Evolutionary conservation across 306 rosid species (phyloP).

Genomic region (Argentina anserina): DNA sequence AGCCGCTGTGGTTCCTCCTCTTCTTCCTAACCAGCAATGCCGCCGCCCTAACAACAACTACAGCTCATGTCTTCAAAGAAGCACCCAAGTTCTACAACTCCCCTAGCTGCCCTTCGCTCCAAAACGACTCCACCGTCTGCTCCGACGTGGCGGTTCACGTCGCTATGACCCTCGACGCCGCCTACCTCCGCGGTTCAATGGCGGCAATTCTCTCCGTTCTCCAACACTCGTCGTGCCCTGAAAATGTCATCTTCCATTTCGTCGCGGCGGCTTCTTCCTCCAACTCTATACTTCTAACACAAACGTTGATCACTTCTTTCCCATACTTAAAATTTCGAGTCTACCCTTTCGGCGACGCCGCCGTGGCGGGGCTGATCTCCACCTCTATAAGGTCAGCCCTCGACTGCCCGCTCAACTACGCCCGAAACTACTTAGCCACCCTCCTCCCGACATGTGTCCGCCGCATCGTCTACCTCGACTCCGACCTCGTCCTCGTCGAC

Average conservation of each 20-base stretch:
- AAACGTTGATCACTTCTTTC: conserved; percentile 48
- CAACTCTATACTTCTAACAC: conserved; percentile 24
- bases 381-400: conserved; percentile 89
- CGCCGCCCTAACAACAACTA: neutral
- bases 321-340: conserved; percentile 72
- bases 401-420: conserved; percentile 90
- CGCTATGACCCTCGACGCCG: conserved; percentile 84
- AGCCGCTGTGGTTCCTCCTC: neutral
- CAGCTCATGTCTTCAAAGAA: conserved; percentile 46
- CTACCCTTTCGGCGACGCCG: conserved; percentile 56
- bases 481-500: conserved; percentile 85
- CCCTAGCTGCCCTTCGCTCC: conserved; percentile 42
- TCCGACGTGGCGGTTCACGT: conserved; percentile 53
- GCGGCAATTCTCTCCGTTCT: conserved; percentile 90
- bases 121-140: conserved; percentile 14
- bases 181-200: conserved; percentile 94
- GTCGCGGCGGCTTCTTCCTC: conserved; percentile 46
- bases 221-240: conserved; percentile 93
- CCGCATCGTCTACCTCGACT: conserved; percentile 77
- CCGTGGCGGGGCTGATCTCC: conserved; percentile 74
- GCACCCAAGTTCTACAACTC: conserved; percentile 93
- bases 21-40: conserved; percentile 16
- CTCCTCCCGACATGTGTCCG: conserved; percentile 54
- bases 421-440: conserved; percentile 79
- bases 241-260: conserved; percentile 71